Evolutionary conservation across 202 grass and related monocot species (phyloP).

Genomic region (Zizania palustris): DNA sequence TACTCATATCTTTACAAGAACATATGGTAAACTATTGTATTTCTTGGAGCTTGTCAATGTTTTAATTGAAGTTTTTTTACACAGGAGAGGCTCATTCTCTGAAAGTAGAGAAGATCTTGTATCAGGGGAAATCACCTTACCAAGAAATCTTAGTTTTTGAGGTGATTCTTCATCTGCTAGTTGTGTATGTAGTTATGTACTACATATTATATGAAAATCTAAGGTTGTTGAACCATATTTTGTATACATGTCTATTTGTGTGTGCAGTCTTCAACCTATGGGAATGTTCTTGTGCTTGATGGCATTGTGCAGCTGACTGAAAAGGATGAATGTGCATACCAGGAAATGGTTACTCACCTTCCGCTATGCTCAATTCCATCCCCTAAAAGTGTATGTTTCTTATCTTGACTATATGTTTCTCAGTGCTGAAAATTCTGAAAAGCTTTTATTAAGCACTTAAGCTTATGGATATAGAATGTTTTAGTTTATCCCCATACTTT

Average conservation of each 20-base stretch:
- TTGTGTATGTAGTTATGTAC: neutral
- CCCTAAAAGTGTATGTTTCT: conserved; percentile 76
- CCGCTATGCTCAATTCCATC: conserved; percentile 90
- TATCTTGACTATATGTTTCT: neutral
- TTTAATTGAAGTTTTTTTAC: conserved; percentile 18
- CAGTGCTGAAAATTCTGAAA: neutral
- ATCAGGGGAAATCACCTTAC: conserved; percentile 74
- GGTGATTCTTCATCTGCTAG: conserved; percentile 51
- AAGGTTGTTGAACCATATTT: neutral
- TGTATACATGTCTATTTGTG: conserved; percentile 16
- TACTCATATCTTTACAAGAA: neutral
- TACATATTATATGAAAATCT: neutral
- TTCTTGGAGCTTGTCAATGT: neutral
- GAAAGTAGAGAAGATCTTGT: conserved; percentile 91
- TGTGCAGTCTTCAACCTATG: conserved; percentile 82
- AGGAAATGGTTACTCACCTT: conserved; percentile 95
- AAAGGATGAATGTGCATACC: conserved; percentile 94
- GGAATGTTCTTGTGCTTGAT: conserved; percentile 93
- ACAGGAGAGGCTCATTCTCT: conserved; percentile 91
- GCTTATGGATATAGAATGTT: neutral
- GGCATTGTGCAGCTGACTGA: conserved; percentile 95
- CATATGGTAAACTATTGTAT: conserved; percentile 10
- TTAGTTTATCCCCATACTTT: neutral
- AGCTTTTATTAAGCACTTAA: neutral
- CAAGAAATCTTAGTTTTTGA: conserved; percentile 92